phyloP scores from a whole-genome alignment of 176 grass and related monocot genomes.

The Oryza australiensis region DNA sequence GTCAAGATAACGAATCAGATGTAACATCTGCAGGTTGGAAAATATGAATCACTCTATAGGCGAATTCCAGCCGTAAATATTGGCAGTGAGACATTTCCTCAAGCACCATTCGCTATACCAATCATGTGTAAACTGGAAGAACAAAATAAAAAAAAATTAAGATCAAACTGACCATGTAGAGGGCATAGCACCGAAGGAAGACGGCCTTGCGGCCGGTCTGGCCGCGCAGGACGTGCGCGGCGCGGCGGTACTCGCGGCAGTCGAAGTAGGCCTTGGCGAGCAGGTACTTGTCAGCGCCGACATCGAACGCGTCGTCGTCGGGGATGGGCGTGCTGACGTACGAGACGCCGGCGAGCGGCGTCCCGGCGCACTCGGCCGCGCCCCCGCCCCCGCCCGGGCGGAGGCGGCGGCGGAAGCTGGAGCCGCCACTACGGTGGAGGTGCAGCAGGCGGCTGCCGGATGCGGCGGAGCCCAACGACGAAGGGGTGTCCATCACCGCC shows the following conservation, averaged over 20 bases:
- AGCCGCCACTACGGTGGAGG: constrained; percentile 62
- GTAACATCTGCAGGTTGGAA: background rate
- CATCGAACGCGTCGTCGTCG: constrained; percentile 67
- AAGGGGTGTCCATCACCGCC: constrained; percentile 41
- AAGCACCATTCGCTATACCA: constrained; percentile 22
- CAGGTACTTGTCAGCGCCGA: constrained; percentile 75
- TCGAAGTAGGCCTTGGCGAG: constrained; percentile 97
- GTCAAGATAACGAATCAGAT: background rate
- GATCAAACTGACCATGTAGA: constrained; percentile 61
- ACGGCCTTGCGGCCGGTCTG: constrained; percentile 69
- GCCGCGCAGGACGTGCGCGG: constrained; percentile 62
- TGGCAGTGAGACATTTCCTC: constrained; percentile 47
- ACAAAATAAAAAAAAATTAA: background rate
- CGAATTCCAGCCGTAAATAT: background rate
- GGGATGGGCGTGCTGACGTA: constrained; percentile 90
- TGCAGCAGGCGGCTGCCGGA: constrained; percentile 51
- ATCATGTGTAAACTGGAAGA: constrained; percentile 22
- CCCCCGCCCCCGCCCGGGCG: constrained; percentile 46
- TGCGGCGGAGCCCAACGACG: constrained; percentile 40
- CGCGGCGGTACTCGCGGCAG: constrained; percentile 92
- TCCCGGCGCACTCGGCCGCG: constrained; percentile 44
- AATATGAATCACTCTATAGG: background rate
- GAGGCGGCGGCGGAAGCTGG: constrained; percentile 69
- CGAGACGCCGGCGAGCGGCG: constrained; percentile 81
- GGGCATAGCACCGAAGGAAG: constrained; percentile 97